Evolutionary conservation across 192 early-diverging fungal genomes (phyloP), one percentile per base, ranked within the genome.

Genomic region (Phlyctochytrium arcticum): DNA sequence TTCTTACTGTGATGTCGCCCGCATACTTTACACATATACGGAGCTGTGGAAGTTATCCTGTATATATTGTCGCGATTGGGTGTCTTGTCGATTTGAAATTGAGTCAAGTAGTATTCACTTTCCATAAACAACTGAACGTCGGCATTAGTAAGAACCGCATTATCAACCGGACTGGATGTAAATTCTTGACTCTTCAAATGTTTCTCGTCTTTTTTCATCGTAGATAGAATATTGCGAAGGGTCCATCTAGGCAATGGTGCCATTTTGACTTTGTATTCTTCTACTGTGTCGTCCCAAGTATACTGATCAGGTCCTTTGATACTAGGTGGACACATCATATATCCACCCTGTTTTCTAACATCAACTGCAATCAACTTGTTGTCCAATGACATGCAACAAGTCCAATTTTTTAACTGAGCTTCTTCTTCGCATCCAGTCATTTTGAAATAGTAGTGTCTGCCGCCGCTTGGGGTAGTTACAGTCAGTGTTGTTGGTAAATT

Each of bases 1-100:
- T 62, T 30, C 17, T 62, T 62, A 21, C 23, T 30, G 31, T 62
- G 60, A 9, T 30, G 6, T 8, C 60, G 23, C n/a, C 53, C 34
- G 60, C 60, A 62, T 9, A 62, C 53, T 9, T 10, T 17, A 27
- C 60, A 54, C 5, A 55, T 12, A 29, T 51, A 51, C 7, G 49
- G n/a, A 9, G 10, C 49, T 12, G 9, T 51, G 9, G 49, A 7
- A 12, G 17, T 51, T 7, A 51, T 26, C 7, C 7, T 51, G 49
- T 51, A 51, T 9, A 51, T 8, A 51, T 51, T 51, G 49, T 51
- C 9, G n/a, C 21, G 17, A 51, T 51, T 21, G 7, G 49, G 49
- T 51, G 7, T 51, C 23, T 7, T 9, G 10, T 7, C 8, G 49
- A 51, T 26, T 7, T 7, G 10, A 21, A 51, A 51, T 8, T 21